Evolutionary conservation across 2,329 filamentous ascomycete genomes (phyloP).

Genomic region (Colletotrichum tropicale): DNA sequence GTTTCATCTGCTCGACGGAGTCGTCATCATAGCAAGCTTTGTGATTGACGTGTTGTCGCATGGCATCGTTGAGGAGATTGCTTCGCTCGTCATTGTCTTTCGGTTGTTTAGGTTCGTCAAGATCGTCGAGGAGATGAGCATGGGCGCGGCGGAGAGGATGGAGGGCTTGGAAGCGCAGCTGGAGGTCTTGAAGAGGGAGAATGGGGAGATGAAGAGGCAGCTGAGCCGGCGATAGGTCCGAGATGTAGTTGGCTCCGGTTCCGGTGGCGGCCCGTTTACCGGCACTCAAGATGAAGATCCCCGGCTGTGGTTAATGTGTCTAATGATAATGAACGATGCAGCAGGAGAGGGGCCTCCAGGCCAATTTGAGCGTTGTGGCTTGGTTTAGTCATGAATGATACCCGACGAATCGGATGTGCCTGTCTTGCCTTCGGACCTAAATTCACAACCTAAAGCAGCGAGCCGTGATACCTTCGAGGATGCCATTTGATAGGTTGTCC

Average conservation of each 20-base stretch:
- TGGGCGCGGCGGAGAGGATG: constrained; percentile 67
- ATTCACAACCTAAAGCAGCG: neutral
- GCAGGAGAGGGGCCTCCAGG: neutral
- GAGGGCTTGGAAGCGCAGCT: constrained; percentile 60
- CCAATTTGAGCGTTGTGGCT: neutral
- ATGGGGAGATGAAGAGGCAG: constrained; percentile 33
- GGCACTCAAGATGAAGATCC: neutral
- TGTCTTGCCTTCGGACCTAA: neutral
- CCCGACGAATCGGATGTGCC: neutral
- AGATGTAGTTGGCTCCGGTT: neutral
- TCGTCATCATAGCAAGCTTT: constrained; percentile 67
- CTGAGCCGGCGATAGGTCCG: neutral
- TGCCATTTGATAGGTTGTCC: neutral
- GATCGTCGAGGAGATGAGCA: constrained; percentile 71
- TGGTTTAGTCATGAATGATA: neutral
- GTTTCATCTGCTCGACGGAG: constrained; percentile 69
- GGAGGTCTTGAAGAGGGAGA: constrained; percentile 54
- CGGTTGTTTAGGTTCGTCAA: constrained; percentile 74
- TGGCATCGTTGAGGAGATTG: constrained; percentile 66
- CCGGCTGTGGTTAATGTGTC: neutral
- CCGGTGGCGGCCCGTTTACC: neutral
- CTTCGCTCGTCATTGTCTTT: constrained; percentile 69
- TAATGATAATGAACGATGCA: constrained; percentile 1
- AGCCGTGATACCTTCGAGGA: neutral
- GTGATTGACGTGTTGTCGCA: constrained; percentile 64